Evolutionary conservation across 2,329 filamentous ascomycete genomes (phyloP).

Genomic region (Sporothrix brasiliensis): DNA sequence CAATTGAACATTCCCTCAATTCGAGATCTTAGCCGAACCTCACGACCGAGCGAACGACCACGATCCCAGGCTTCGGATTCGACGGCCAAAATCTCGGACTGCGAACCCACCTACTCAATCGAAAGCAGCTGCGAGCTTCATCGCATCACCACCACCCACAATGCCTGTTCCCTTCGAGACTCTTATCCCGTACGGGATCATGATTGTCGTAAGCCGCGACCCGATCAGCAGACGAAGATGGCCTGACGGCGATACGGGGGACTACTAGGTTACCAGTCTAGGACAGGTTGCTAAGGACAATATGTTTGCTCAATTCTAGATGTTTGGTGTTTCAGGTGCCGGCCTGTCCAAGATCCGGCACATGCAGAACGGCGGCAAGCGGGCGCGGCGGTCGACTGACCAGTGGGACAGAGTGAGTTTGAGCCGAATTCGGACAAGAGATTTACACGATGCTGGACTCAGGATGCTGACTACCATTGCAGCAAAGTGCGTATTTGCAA

Average conservation of each 20-base stretch:
- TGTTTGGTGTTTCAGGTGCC: constrained; percentile 64
- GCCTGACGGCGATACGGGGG: neutral
- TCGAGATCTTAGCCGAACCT: constrained; percentile 23
- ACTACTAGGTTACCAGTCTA: no score
- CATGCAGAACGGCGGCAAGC: constrained; percentile 63
- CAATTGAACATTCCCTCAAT: constrained; percentile 29
- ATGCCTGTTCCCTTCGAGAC: constrained; percentile 69
- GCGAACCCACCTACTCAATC: constrained; percentile 31
- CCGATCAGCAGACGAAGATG: neutral
- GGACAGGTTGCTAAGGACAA: neutral
- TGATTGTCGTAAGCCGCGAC: constrained; percentile 57
- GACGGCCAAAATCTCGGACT: constrained; percentile 28
- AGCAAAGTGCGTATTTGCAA: constrained; percentile 56
- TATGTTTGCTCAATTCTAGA: constrained; percentile 47
- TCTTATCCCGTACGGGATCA: constrained; percentile 66
- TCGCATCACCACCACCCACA: constrained; percentile 37
- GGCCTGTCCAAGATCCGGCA: constrained; percentile 61
- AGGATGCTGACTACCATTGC: constrained; percentile 40
- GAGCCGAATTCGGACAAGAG: no score
- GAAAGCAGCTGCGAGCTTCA: neutral
- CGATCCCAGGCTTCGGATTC: constrained; percentile 11
- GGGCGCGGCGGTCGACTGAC: constrained; percentile 62
- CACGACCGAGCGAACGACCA: constrained; percentile 1
- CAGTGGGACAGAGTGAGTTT: constrained; percentile 63
- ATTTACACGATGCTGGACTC: neutral